Evolutionary conservation across 106 monocot genomes (phyloP), one percentile per base, ranked within the genome.

Genomic region (Allium cepa): DNA sequence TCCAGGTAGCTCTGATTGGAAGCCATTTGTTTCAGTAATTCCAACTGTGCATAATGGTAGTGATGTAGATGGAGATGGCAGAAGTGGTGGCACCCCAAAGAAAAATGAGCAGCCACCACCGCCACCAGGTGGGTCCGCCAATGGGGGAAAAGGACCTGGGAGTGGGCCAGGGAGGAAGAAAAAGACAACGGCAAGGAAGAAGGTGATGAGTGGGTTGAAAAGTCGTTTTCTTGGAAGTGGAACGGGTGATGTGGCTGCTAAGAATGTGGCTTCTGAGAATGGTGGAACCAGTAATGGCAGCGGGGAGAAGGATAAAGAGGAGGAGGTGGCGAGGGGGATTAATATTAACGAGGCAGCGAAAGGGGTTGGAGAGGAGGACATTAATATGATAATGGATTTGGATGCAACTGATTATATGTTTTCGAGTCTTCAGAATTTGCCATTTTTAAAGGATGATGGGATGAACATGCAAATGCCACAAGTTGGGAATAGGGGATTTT

Each of bases 371-470:
- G 55, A 26, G 13, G 66, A 69, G 17, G 71, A 59, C 6, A 71
- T 62, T 8, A 79, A 66, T 9, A 64, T 71, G 26, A 50, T 60
- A 16, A 72, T 81, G 8, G 81, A 78, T 50, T 45, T 76, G 22
- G 78, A 85, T 75, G 13, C 81, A 11, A 73, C 84, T 0, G 79
- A 82, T 59, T 78, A 81, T n/a, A 53, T 85, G 46, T 65, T 85
- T 46, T 78, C 75, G 9, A 82, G 79, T 72, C 64, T 85, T 64
- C 81, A 85, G n/a, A 72, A 76, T 50, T 53, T 82, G 10, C 81
- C 85, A 12, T 81, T 85, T 56, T 72, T 81, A 64, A 85, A 72
- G 81, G 85, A 85, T 6, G 81, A 81, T 13, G 84, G 69, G 55
- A 71, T 77, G 45, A 69, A 69, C 46, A 56, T 69, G 45, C 56